phyloP scores from a whole-genome alignment of 2,329 filamentous ascomycete species.

The Trichoderma lentiforme region DNA sequence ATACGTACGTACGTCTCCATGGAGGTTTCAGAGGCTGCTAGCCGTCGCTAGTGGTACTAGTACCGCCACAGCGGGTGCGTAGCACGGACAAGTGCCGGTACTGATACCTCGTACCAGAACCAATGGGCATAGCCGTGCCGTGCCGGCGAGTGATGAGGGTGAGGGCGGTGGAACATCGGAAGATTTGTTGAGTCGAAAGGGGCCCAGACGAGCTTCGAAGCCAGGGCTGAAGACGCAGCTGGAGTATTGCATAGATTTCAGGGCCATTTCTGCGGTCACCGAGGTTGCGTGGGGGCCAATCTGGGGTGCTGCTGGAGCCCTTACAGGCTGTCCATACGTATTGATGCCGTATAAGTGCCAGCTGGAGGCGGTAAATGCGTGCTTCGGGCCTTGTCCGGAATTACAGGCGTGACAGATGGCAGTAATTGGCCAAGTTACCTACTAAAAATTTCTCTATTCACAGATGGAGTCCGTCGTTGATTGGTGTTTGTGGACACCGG shows the following conservation, averaged over 20 bases:
- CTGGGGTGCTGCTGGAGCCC: background rate
- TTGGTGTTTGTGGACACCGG: background rate
- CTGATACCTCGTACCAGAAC: background rate
- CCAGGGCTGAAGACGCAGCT: conserved; percentile 13
- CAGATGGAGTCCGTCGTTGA: background rate
- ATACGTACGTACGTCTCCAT: background rate
- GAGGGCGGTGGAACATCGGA: background rate
- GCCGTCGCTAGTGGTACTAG: background rate
- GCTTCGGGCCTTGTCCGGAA: background rate
- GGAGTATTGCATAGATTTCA: background rate
- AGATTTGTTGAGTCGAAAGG: background rate
- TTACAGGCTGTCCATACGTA: background rate
- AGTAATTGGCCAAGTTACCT: too few relatives aligned
- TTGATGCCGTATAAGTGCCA: background rate
- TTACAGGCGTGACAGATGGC: background rate
- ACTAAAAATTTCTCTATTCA: background rate
- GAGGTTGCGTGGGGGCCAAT: background rate
- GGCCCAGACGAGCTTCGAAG: background rate
- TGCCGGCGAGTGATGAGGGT: background rate
- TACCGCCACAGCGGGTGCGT: background rate
- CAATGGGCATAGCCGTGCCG: background rate
- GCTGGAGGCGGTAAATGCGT: background rate
- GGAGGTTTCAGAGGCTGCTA: background rate
- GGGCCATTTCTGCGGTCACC: background rate
- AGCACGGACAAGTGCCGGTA: background rate